phyloP scores from a whole-genome alignment of 192 early-diverging fungal genomes.

The Entomortierella chlamydospora region DNA sequence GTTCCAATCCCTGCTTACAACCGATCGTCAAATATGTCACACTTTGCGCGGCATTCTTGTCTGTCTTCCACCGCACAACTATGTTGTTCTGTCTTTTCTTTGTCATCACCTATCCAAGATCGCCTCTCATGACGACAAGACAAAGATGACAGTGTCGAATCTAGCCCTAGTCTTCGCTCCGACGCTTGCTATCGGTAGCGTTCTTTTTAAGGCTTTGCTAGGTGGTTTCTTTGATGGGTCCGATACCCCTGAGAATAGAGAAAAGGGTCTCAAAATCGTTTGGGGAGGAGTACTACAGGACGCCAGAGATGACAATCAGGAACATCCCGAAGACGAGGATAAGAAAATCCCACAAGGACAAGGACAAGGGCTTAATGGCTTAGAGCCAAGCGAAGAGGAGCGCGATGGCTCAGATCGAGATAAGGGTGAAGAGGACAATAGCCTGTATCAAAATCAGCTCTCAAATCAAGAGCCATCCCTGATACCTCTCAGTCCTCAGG shows the following conservation, averaged over 20 bases:
- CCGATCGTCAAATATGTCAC: constrained; percentile 48
- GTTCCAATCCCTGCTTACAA: constrained; percentile 32
- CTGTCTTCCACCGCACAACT: constrained; percentile 51
- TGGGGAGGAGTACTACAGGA: constrained; percentile 35
- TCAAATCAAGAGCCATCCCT: not conserved
- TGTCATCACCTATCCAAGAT: constrained; percentile 67
- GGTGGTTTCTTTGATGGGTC: constrained; percentile 43
- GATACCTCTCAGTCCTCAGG: constrained; percentile 5
- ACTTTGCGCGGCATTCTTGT: constrained; percentile 37
- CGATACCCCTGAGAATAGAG: constrained; percentile 36
- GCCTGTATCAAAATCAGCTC: not conserved
- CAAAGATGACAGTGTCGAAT: constrained; percentile 71
- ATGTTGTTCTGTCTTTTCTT: constrained; percentile 56
- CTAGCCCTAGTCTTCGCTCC: constrained; percentile 72
- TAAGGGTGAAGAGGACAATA: not conserved
- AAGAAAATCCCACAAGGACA: not conserved
- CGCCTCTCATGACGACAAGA: constrained; percentile 56
- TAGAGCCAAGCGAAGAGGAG: too few relatives aligned
- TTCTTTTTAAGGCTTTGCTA: constrained; percentile 65
- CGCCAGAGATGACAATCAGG: not conserved
- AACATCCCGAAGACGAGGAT: constrained; percentile 16
- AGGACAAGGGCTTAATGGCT: not conserved
- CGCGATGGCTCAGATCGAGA: not conserved
- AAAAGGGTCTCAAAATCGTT: constrained; percentile 46
- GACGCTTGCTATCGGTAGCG: constrained; percentile 64